Conservation (phyloP, 1,284 basidiomycete species). For the Schizopora paradoxa region DNA sequence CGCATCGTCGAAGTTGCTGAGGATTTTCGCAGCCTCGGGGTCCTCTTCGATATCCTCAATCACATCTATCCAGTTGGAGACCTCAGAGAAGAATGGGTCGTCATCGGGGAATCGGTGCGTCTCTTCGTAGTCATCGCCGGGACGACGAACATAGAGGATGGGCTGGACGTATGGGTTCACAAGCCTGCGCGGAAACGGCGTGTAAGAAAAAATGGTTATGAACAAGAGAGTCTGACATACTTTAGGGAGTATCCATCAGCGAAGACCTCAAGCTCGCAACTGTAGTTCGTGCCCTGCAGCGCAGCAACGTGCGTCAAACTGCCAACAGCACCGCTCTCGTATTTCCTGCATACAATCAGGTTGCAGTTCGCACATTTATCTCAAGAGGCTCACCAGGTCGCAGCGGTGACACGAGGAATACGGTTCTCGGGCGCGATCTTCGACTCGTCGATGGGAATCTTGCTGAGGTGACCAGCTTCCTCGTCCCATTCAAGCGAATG, state of each 20-base stretch:
- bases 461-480: slow-evolving; percentile 80
- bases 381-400: slow-evolving; percentile 54
- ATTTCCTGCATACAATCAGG: slow-evolving; percentile 59
- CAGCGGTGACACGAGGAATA: slow-evolving; percentile 75
- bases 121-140: slow-evolving; percentile 82
- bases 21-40: slow-evolving; percentile 61
- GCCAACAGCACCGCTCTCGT: slow-evolving; percentile 87
- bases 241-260: slow-evolving; percentile 84
- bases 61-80: slow-evolving; percentile 79
- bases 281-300: slow-evolving; percentile 87
- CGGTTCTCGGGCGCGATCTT: slow-evolving; percentile 75
- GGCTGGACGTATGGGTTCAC: slow-evolving; percentile 87
- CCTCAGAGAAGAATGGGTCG: slow-evolving; percentile 89
- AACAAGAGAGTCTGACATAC: slow-evolving; percentile 33
- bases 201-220: slow-evolving; percentile 19
- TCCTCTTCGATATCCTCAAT: slow-evolving; percentile 77
- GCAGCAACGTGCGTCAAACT: slow-evolving; percentile 84
- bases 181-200: slow-evolving; percentile 43
- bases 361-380: slow-evolving; percentile 9
- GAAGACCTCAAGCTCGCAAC: slow-evolving; percentile 88
- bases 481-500: slow-evolving; percentile 92
- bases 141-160: slow-evolving; percentile 77
- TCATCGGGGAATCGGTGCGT: slow-evolving; percentile 74
- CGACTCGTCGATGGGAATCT: slow-evolving; percentile 76
- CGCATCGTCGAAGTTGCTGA: slow-evolving; percentile 79